Base-by-base conservation (phyloP, 805 yeast species). In the Saturnispora gosingensis region DNA sequence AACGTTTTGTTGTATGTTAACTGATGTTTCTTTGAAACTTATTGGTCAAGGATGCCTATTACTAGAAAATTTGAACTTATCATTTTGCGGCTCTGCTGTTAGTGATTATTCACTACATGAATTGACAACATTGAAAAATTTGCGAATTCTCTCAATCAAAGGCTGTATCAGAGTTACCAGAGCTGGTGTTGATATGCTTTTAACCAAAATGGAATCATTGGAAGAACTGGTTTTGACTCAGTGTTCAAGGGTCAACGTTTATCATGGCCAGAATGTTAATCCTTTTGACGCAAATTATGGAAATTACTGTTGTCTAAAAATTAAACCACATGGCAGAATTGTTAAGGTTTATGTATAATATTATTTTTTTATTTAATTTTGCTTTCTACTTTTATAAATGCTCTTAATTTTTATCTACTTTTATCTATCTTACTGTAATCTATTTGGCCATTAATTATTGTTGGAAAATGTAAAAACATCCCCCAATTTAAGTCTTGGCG, bases 401-500 rank as follows among this genome's bases (percentile, higher is more conserved):
- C 25, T 44, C 15, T 18, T 30, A 44, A 40, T 40, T 45, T 45
- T 45, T 45, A 25, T 22, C 20, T 45, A 45, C 25, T 11, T 22
- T 44, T 24, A 15, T 24, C 9, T 40, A 40, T 32, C 32, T 30
- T 45, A 34, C 34, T 10, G 13, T 18, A 11, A n/a, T 24, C n/a
- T 39, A 36, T 20, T 38, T n/a, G 18, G 11, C 24, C 39, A 28
- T n/a, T 25, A n/a, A 28, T 32, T 43, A 44, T 28, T 28, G 7
- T 30, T 32, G 7, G 20, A 44, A 38, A 15, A 36, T 58, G 63
- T 82, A 60, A 89, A 89, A 8, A 86, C 91, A 68, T 90, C 97
- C 27, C 89, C 93, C 56, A 93, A 70, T 67, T 82, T 85, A 67
- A 93, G 75, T 62, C 98, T 80, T 57, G 99, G 99, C 3, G 99